Evolutionary conservation across 2,329 filamentous ascomycete genomes (phyloP).

Genomic region (Cytospora mali): DNA sequence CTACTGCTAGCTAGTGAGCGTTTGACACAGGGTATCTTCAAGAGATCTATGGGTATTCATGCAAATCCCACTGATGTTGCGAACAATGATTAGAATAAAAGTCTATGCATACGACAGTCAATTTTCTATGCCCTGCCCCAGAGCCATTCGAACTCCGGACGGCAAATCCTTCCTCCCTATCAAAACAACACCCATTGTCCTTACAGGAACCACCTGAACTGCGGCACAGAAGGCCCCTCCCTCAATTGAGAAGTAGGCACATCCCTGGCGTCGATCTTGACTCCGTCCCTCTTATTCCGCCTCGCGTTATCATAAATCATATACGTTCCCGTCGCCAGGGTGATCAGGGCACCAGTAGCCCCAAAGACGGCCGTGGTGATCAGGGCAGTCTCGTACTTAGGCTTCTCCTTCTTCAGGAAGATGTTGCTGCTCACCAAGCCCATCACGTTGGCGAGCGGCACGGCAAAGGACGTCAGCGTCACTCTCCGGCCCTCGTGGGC

Average conservation of each 20-base stretch:
- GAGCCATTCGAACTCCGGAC: neutral
- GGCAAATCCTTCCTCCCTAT: neutral
- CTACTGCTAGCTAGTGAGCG: neutral
- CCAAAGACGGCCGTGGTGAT: slow-evolving; percentile 68
- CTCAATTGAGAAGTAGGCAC: slow-evolving; percentile 58
- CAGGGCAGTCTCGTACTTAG: slow-evolving; percentile 68
- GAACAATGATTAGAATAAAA: neutral
- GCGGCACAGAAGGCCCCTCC: slow-evolving; percentile 54
- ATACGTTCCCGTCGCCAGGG: slow-evolving; percentile 59
- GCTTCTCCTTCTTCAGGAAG: slow-evolving; percentile 62
- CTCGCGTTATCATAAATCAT: slow-evolving; percentile 68
- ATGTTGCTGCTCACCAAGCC: slow-evolving; percentile 71
- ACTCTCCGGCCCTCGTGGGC: slow-evolving; percentile 75
- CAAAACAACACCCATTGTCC: neutral
- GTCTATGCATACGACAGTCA: neutral
- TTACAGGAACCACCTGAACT: slow-evolving; percentile 62
- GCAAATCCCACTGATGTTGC: neutral
- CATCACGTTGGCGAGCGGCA: slow-evolving; percentile 78
- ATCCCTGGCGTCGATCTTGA: slow-evolving; percentile 56
- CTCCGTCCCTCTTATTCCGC: slow-evolving; percentile 59
- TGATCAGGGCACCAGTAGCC: slow-evolving; percentile 57
- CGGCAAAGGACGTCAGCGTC: slow-evolving; percentile 69
- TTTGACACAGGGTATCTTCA: neutral
- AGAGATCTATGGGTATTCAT: slow-evolving; percentile 8
- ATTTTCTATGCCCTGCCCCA: no score